Evolutionary conservation across 2,329 filamentous ascomycete genomes (phyloP).

Genomic region (Knoxdaviesia proteae): DNA sequence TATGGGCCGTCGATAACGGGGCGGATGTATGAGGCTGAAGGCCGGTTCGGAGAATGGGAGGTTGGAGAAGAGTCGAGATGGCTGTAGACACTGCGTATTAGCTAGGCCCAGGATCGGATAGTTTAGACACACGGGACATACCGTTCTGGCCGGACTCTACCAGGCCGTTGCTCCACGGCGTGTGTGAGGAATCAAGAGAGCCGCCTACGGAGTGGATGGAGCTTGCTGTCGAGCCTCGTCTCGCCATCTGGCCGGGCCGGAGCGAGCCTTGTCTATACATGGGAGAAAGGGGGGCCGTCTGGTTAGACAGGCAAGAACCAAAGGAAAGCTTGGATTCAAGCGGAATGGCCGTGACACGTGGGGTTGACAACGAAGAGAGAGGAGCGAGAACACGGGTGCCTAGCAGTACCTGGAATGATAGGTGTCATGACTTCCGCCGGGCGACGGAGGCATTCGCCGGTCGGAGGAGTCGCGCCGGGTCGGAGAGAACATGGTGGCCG

Average conservation of each 20-base stretch:
- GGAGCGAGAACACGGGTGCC: too few species aligned
- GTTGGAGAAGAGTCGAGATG: constrained; percentile 83
- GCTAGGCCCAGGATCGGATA: not conserved
- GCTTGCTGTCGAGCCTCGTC: constrained; percentile 69
- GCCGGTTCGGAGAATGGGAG: constrained; percentile 75
- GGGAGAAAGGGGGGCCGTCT: too few species aligned
- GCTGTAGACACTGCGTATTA: constrained; percentile 24
- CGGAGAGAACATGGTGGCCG: constrained; percentile 36
- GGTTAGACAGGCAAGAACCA: too few species aligned
- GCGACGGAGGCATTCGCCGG: constrained; percentile 34
- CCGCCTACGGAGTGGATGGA: constrained; percentile 77
- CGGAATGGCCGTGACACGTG: too few species aligned
- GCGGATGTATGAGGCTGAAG: constrained; percentile 59
- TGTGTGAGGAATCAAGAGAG: constrained; percentile 49
- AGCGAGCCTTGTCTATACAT: too few species aligned
- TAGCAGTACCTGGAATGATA: too few species aligned
- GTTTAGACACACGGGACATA: constrained; percentile 14
- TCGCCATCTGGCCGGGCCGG: constrained; percentile 10
- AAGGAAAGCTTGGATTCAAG: too few species aligned
- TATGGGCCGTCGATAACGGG: constrained; percentile 50
- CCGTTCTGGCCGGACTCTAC: constrained; percentile 70
- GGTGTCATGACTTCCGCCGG: constrained; percentile 12
- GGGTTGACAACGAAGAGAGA: too few species aligned
- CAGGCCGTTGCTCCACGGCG: constrained; percentile 31
- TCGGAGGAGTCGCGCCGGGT: constrained; percentile 44